Percentiles rank a stretch among this genome's conserved stretches.
Evolutionary conservation across 257 asterid genomes (phyloP).

Genomic region (Cynanchum wilfordii): DNA sequence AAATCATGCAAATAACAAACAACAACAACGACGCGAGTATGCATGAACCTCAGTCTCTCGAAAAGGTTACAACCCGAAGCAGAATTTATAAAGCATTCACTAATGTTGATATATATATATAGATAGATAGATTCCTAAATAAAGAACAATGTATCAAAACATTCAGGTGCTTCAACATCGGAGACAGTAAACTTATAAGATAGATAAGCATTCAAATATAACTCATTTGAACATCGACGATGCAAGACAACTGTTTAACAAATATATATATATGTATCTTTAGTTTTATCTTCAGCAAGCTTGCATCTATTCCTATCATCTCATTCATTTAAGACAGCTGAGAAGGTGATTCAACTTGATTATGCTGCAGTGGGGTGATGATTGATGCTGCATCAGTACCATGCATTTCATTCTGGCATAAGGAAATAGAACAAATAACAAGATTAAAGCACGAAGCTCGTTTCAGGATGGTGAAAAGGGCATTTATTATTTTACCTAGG

Average conservation of each 20-base stretch:
- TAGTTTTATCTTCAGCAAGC: not conserved
- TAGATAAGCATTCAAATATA: not conserved
- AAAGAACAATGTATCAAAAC: not conserved
- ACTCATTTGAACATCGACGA: not conserved
- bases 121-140: not conserved
- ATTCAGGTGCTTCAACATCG: not conserved
- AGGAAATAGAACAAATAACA: not conserved
- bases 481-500: not conserved
- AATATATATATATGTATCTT: not conserved
- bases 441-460: not conserved
- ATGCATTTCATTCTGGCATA: conserved; percentile 8
- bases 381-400: not conserved
- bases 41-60: not conserved
- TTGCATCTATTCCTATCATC: not conserved
- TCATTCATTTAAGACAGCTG: not conserved
- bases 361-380: not conserved
- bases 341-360: not conserved
- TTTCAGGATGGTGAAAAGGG: not conserved
- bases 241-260: not conserved
- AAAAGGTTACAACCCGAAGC: not conserved
- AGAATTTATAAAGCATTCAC: not conserved
- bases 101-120: not conserved
- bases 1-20: not conserved
- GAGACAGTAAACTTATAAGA: not conserved
- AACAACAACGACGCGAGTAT: not conserved